Conservation (phyloP, 305 asterid genomes). For the Solanum hybrid region DNA sequence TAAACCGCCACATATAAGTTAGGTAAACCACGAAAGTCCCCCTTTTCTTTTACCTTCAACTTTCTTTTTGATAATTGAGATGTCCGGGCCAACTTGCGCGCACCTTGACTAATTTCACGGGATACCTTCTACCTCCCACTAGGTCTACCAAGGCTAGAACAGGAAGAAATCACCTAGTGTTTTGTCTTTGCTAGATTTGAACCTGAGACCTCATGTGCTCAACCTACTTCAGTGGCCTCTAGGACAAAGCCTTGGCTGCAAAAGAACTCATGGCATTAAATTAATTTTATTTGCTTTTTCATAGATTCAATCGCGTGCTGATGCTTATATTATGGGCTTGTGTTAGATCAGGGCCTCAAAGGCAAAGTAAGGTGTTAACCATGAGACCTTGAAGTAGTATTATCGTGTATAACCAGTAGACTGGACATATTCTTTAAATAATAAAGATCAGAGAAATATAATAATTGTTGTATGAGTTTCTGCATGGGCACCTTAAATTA, state of each 20-base stretch:
- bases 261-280: not conserved
- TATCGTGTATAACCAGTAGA: not conserved
- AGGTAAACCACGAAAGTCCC: not conserved
- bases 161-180: not conserved
- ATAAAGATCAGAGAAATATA: not conserved
- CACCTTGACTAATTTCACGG: not conserved
- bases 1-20: not conserved
- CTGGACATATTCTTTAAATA: not conserved
- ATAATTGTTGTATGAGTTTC: not conserved
- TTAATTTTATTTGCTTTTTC: not conserved
- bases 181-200: not conserved
- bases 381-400: not conserved
- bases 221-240: not conserved
- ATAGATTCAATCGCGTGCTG: not conserved
- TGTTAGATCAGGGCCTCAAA: not conserved
- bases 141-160: not conserved
- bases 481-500: not conserved
- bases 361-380: not conserved
- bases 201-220: not conserved
- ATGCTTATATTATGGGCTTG: not conserved
- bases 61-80: not conserved
- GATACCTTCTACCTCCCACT: not conserved
- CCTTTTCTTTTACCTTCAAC: not conserved
- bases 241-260: not conserved
- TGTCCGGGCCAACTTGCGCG: not conserved